A percentile compares a stretch with the other conserved stretches of the same genome.
These are phyloP conservation scores for Eucalyptus cladocalyx DNA, from an alignment of 345 rosid species.

Conservation along the genomic window DNA sequence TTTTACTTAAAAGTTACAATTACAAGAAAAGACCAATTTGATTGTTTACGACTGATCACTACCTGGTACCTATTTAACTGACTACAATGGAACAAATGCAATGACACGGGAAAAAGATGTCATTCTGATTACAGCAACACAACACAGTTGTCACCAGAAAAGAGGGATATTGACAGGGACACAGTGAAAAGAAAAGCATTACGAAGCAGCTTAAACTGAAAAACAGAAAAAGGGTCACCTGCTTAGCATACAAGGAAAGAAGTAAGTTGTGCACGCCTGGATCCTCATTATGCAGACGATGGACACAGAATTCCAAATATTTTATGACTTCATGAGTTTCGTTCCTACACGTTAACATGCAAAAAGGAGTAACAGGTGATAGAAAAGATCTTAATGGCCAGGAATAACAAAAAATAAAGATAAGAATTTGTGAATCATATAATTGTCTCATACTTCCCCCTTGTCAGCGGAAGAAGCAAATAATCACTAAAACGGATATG, in stretches of 20 bases:
- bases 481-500: not conserved
- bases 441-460: not conserved
- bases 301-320: constrained; percentile 89
- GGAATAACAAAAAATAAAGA: not conserved
- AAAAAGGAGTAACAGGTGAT: not conserved
- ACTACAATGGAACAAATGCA: not conserved
- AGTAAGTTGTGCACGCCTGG: constrained; percentile 95
- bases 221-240: constrained; percentile 36
- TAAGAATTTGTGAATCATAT: not conserved
- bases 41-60: not conserved
- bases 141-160: not conserved
- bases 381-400: not conserved
- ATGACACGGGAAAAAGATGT: not conserved
- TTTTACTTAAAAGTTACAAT: not conserved
- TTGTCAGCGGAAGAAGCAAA: not conserved
- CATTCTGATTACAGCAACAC: not conserved
- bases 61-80: not conserved
- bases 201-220: not conserved
- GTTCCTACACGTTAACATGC: constrained; percentile 46
- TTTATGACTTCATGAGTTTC: constrained; percentile 98
- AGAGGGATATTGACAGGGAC: not conserved
- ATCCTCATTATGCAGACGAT: constrained; percentile 86
- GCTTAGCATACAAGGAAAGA: constrained; percentile 93
- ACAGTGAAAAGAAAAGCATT: not conserved
- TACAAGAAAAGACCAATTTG: not conserved